Evolutionary conservation across 179 eudicot genomes (phyloP), one percentile per base, ranked within the genome.

Genomic region (Camellia oleifera): DNA sequence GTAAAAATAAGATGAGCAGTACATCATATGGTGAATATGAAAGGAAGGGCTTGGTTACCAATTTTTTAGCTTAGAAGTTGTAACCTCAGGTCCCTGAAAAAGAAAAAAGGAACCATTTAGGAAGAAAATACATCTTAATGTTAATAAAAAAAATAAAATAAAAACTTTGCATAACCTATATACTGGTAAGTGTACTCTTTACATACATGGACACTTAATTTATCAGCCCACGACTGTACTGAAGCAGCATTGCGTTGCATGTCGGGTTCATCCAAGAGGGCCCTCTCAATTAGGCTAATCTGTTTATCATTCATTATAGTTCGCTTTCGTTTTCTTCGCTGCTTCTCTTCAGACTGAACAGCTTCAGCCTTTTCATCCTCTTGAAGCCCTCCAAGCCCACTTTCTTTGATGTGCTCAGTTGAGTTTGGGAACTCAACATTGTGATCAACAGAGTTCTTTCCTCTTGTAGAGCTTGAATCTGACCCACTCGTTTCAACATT

Each of bases 1-100:
- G 4, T 13, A 50, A 63, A 44, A 14, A 45, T 20, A 77, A 77
- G 32, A 54, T 7, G 46, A 40, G 26, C 52, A 1, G 14, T n/a
- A 18, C 3, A 66, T 13, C 18, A 66, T 23, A n/a, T 56, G 2
- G 11, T 54, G 1, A 65, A 57, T 32, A 61, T 40, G 64, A 81
- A 54, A 79, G 20, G 56, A 53, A 65, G 17, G 11, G 20, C 57
- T 17, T 68, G 18, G 88, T 85, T 83, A 96, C 99, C 99, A 96
- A 82, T 94, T 96, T 82, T 94, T 96, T 42, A 96, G 87, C 82
- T 94, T 97, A 68, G 92, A 82, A 79, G 87, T 67, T 26, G 99
- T 89, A 80, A 96, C 90, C 85, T 96, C 99, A 82, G 98, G 82
- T 74, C 99, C 99, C 99, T 96, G 91, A 79, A 83, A 81, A 72